Conservation (phyloP, 2,329 filamentous ascomycete species). For the Verticillium klebahnii region DNA sequence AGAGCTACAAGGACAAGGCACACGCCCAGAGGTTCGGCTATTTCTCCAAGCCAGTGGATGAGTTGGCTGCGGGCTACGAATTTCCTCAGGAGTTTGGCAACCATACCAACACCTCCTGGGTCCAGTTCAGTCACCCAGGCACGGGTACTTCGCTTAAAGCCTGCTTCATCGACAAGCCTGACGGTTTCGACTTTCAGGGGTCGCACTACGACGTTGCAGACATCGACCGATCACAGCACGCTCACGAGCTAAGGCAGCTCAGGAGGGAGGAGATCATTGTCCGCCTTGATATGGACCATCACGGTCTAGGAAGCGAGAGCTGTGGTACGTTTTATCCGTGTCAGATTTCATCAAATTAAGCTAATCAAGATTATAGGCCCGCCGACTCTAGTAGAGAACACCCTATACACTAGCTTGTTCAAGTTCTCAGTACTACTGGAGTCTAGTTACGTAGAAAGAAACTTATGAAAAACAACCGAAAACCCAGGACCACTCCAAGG, state of each 20-base stretch:
- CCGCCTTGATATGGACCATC: conserved; percentile 56
- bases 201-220: conserved; percentile 51
- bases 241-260: conserved; percentile 51
- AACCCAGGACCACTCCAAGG: too few relatives aligned
- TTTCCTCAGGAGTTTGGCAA: conserved; percentile 66
- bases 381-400: too few relatives aligned
- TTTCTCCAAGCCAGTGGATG: conserved; percentile 40
- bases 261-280: conserved; percentile 48
- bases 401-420: too few relatives aligned
- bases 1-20: conserved; percentile 65
- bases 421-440: too few relatives aligned
- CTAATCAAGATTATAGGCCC: too few relatives aligned
- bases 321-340: too few relatives aligned
- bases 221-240: conserved; percentile 51
- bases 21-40: conserved; percentile 52
- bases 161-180: conserved; percentile 34
- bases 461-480: too few relatives aligned
- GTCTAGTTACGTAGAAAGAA: too few relatives aligned
- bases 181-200: conserved; percentile 52
- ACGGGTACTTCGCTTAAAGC: conserved; percentile 32
- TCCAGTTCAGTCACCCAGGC: conserved; percentile 33
- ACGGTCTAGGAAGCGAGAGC: conserved; percentile 47
- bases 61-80: conserved; percentile 58
- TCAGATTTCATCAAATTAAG: too few relatives aligned
- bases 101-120: conserved; percentile 58